Conservation (phyloP, 495 filamentous ascomycete genomes). For the Thermothielavioides terrestris region DNA sequence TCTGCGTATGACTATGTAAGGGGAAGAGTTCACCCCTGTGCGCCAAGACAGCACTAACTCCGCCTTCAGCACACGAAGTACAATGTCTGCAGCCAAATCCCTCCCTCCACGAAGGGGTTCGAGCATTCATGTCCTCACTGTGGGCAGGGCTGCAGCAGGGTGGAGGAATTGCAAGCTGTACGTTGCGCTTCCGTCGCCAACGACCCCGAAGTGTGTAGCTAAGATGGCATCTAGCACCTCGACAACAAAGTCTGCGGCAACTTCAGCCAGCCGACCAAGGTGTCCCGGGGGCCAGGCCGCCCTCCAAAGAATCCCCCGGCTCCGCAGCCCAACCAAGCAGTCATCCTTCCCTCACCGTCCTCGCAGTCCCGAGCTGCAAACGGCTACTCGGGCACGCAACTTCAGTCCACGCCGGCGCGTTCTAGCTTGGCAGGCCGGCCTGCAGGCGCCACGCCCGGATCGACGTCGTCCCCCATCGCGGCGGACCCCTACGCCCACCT, state of each 20-base stretch:
- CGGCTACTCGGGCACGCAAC: slow-evolving; percentile 1
- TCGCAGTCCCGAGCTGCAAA: slow-evolving; percentile 7
- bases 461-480: slow-evolving; percentile 11
- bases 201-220: background rate
- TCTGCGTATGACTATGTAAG: slow-evolving; percentile 36
- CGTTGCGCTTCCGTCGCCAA: slow-evolving; percentile 9
- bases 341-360: slow-evolving; percentile 9
- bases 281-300: slow-evolving; percentile 12
- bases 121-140: slow-evolving; percentile 30
- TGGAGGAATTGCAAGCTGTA: slow-evolving; percentile 28
- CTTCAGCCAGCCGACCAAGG: background rate
- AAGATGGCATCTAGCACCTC: slow-evolving; percentile 23
- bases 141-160: slow-evolving; percentile 31
- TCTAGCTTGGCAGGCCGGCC: background rate
- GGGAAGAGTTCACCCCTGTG: background rate
- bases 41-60: background rate
- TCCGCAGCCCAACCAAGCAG: slow-evolving; percentile 6
- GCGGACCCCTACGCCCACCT: slow-evolving; percentile 36
- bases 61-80: slow-evolving; percentile 31
- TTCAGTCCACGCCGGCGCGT: slow-evolving; percentile 11
- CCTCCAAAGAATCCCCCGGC: slow-evolving; percentile 8
- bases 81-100: slow-evolving; percentile 28
- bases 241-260: slow-evolving; percentile 29
- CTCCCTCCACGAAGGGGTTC: slow-evolving; percentile 23
- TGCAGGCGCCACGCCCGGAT: background rate